These are phyloP conservation scores for Raffaelea albimanens DNA, from an alignment of 2,329 filamentous ascomycete genomes.

Conservation along the genomic window DNA sequence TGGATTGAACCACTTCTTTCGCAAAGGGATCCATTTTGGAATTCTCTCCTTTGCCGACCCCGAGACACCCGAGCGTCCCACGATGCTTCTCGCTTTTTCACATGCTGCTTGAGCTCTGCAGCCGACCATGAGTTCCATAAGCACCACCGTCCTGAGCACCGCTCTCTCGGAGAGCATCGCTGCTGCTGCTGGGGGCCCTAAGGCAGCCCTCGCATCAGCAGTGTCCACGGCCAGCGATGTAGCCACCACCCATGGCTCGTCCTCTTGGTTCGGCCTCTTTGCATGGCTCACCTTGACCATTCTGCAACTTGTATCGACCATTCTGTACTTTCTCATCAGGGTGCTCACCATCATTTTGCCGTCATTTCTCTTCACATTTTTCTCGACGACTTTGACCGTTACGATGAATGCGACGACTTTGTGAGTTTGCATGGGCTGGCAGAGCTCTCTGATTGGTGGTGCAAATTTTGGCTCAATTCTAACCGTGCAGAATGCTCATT, in stretches of 20 bases:
- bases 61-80: conserved; percentile 11
- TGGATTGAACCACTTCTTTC: no score
- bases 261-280: conserved; percentile 49
- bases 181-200: conserved; percentile 10
- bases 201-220: conserved; percentile 25
- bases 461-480: conserved; percentile 10
- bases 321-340: conserved; percentile 71
- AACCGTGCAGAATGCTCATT: conserved; percentile 57
- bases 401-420: conserved; percentile 98
- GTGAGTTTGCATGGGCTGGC: conserved; percentile 36
- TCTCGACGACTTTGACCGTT: conserved; percentile 88
- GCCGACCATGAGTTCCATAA: conserved; percentile 9
- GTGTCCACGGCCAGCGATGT: conserved; percentile 27
- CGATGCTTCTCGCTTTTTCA: conserved; percentile 5
- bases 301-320: conserved; percentile 45
- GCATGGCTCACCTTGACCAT: conserved; percentile 44
- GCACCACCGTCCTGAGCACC: background rate
- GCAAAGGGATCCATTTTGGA: background rate
- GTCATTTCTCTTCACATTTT: conserved; percentile 77
- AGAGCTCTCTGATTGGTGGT: background rate
- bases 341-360: conserved; percentile 84
- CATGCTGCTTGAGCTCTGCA: conserved; percentile 11
- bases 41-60: conserved; percentile 1
- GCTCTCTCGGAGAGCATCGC: conserved; percentile 17
- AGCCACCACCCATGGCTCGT: conserved; percentile 27